Evolutionary conservation across 345 rosid species (phyloP).

Genomic region (Kernera saxatilis): DNA sequence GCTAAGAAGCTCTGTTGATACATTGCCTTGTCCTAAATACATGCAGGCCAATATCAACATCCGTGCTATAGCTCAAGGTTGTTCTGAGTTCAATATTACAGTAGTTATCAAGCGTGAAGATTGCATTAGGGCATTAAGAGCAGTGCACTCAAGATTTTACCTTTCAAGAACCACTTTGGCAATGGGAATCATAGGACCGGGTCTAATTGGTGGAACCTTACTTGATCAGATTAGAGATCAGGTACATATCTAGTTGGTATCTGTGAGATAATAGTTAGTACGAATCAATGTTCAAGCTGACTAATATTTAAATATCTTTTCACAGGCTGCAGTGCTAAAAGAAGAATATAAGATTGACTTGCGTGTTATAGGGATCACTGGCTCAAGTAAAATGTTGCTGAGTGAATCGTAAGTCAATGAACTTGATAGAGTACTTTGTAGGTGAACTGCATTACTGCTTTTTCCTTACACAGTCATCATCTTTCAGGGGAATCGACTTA

Average conservation of each 20-base stretch:
- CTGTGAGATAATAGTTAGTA: not conserved
- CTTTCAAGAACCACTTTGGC: conserved; percentile 86
- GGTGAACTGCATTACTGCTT: not conserved
- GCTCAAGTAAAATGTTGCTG: conserved; percentile 72
- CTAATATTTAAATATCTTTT: conserved; percentile 5
- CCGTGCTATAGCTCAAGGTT: conserved; percentile 98
- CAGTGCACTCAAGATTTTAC: conserved; percentile 94
- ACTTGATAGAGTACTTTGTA: not conserved
- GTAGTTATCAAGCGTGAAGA: conserved; percentile 83
- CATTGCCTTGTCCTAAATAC: not conserved
- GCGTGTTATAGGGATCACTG: conserved; percentile 91
- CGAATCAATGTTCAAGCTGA: not conserved
- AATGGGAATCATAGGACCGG: conserved; percentile 92
- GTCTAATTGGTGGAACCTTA: conserved; percentile 83
- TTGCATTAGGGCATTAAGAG: conserved; percentile 86
- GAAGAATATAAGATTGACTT: conserved; percentile 93
- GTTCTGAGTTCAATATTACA: conserved; percentile 92
- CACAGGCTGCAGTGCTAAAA: conserved; percentile 82
- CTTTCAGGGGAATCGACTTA: conserved; percentile 65
- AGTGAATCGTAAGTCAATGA: conserved; percentile 63
- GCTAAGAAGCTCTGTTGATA: conserved; percentile 7
- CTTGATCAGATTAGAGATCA: conserved; percentile 93
- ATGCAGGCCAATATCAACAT: conserved; percentile 88
- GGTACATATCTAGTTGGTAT: conserved; percentile 35
- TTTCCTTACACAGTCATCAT: conserved; percentile 7